Base-by-base conservation (phyloP, 352 stramenopile species). In the Aphanomyces astaci region DNA sequence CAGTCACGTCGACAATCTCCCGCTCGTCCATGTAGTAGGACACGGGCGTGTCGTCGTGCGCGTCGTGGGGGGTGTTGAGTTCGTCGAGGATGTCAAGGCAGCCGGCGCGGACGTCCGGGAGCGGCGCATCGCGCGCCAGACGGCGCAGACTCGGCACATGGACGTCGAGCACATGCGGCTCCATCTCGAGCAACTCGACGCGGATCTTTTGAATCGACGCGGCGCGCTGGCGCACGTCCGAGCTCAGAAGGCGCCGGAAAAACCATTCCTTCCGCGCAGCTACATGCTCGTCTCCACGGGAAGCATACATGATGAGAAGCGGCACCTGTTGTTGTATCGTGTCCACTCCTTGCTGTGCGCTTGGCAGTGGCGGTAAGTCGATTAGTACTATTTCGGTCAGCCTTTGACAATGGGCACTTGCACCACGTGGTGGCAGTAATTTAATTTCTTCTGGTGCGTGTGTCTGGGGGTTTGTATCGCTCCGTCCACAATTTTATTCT, bases 201-300 rank as follows among this genome's bases (percentile, higher is more conserved):
- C 62, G 43, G 22, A 68, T 22, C 27, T 68, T 60, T 15, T 68
- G n/a, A 25, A 68, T 68, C 13, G 51, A 22, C 22, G 68, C 36
- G 89, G 71, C 60, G 90, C 86, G 28, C 77, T 72, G 11, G 76
- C 64, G 46, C 3, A 73, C 64, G 66, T 92, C 83, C 0, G 79
- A 81, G 27, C 92, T 84, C 19, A 88, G 66, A 49, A 94, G 71
- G 22, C 86, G 84, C 1, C 83, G 86, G 70, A 94, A 94, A 68
- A 94, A 94, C 10, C 79, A 78, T 62, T 94, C 82, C 59, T 84
- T 78, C 67, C 88, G 80, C n/a, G 86, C 81, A 60, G 77, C 75
- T 46, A 91, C 76, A 62, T 78, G 82, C 5, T 76, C 59, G 30
- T 68, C 62, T 31, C 48, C 49, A 19, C 51, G 51, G 13, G 51